Percentiles rank a stretch among this genome's conserved stretches.
phyloP scores from a whole-genome alignment of 2,329 filamentous ascomycete species.

The Thielaviopsis punctulata region DNA sequence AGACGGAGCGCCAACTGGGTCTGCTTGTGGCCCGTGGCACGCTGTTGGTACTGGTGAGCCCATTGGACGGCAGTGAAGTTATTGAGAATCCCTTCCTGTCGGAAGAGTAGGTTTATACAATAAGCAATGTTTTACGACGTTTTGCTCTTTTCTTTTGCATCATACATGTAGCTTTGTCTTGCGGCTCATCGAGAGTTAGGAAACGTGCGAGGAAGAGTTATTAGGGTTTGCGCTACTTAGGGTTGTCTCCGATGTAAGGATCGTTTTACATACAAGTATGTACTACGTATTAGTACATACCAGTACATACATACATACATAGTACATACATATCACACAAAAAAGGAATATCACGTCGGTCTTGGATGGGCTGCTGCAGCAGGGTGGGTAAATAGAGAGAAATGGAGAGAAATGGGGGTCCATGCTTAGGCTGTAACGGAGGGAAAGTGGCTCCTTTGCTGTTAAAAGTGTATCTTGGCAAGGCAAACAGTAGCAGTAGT shows the following conservation, averaged over 20 bases:
- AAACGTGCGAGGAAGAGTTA: too few relatives aligned
- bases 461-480: not conserved
- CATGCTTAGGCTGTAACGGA: not conserved
- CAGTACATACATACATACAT: too few relatives aligned
- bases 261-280: too few relatives aligned
- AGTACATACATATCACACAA: too few relatives aligned
- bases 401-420: not conserved
- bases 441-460: not conserved
- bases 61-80: constrained; percentile 84
- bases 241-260: too few relatives aligned
- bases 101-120: constrained; percentile 8
- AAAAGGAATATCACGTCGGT: too few relatives aligned
- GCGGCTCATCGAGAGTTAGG: too few relatives aligned
- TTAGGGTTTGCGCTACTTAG: too few relatives aligned
- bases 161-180: too few relatives aligned
- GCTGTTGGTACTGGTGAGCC: constrained; percentile 79
- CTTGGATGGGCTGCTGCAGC: too few relatives aligned
- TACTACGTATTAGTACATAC: too few relatives aligned
- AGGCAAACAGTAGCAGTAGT: not conserved
- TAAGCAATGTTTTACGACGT: not conserved
- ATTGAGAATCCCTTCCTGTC: constrained; percentile 73
- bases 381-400: too few relatives aligned
- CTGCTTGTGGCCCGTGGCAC: constrained; percentile 85
- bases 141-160: not conserved
- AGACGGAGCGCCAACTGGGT: constrained; percentile 62